Conservation (phyloP, 192 early-diverging fungal genomes). For the Coemansia umbellata region DNA sequence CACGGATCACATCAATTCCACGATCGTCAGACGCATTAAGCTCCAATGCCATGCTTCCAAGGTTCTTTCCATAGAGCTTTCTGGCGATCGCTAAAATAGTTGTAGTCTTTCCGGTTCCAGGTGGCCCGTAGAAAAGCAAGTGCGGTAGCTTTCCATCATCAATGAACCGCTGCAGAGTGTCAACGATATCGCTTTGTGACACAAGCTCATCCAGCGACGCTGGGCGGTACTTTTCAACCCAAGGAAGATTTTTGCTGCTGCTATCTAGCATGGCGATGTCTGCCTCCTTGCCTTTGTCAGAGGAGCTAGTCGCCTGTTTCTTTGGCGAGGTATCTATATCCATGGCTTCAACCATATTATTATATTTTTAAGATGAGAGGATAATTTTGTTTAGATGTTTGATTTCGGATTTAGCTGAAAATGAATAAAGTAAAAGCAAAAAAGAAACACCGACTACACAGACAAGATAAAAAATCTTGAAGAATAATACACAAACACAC, state of each 20-base stretch:
- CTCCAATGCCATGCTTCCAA: conserved; percentile 91
- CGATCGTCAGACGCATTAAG: conserved; percentile 98
- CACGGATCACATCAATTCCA: conserved; percentile 96
- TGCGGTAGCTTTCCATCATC: conserved; percentile 91
- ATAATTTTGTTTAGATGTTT: no score
- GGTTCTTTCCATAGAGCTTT: conserved; percentile 78
- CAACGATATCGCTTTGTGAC: conserved; percentile 88
- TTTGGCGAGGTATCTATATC: conserved; percentile 32
- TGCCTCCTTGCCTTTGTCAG: conserved; percentile 43
- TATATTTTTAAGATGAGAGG: no score
- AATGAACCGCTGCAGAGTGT: conserved; percentile 87
- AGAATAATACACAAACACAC: no score
- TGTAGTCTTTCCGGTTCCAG: conserved; percentile 96
- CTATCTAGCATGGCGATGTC: conserved; percentile 1
- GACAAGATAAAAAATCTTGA: no score
- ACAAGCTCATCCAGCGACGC: conserved; percentile 85
- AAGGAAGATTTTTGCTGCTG: conserved; percentile 33
- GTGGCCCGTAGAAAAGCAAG: conserved; percentile 96
- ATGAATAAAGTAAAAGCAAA: no score
- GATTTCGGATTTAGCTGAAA: no score
- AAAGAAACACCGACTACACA: no score
- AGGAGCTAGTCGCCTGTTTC: neutral
- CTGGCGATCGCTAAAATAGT: conserved; percentile 93
- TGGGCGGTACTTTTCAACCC: conserved; percentile 99
- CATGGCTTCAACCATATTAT: conserved; percentile 41